Base-by-base conservation (phyloP, 805 yeast genomes). In the Helenozyma baotianmanensis region DNA sequence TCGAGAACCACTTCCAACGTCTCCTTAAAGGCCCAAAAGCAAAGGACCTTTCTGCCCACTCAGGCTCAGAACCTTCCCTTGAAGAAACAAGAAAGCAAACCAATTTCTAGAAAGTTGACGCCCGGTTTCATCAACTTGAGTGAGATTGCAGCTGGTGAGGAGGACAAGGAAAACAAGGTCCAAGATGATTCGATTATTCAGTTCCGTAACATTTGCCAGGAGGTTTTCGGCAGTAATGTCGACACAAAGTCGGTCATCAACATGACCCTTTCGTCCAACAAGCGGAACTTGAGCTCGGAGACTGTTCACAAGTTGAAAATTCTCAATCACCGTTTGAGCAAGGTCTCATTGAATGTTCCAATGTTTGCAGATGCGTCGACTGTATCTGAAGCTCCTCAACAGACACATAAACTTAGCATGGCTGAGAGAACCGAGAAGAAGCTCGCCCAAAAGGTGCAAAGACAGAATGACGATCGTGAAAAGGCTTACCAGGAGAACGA, bases 191-290 rank as follows among this genome's bases (percentile, higher is more conserved):
- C 64, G 2, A 49, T 59, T 14, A 34, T 48, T 27, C 56, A 58
- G 34, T 62, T 62, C 40, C 55, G 53, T 32, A 29, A 40, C 30
- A 53, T 60, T 21, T 57, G 62, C 35, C 64, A 54, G 30, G 60
- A 59, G 33, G 47, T 53, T 28, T 60, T 62, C 37, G 51, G 49
- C 14, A 54, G 54, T 12, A 52, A 45, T 5, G 36, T 23, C 14
- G 39, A 32, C 12, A 29, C 36, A 2, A 33, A 29, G 12, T 26
- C 39, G 6, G 21, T 30, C 10, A 24, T 32, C 27, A 36, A 38
- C 24, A 27, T 35, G 31, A 32, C 39, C 9, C 32, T 30, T 22
- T 14, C 26, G 13, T 36, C 17, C 14, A 23, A 30, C 16, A 32
- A 32, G 13, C 14, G 27, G 21, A 28, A 28, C 21, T 38, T 38